These are phyloP conservation scores for Scheffersomyces titani DNA, from an alignment of 1,139 yeast species.

Conservation along the genomic window DNA sequence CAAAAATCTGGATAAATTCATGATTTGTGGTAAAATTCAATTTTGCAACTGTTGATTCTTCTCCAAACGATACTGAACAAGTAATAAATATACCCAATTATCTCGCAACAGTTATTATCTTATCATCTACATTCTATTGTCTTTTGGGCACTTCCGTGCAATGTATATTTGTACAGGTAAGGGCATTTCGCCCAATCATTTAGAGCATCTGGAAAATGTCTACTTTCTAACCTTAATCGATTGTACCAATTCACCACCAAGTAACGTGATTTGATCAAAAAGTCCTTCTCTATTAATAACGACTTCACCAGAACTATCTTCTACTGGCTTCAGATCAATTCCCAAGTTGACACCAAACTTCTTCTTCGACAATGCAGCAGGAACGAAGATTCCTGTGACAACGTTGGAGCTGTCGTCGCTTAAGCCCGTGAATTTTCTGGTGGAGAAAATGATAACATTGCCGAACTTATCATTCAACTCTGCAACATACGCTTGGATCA, in stretches of 20 bases:
- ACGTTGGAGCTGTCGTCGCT: constrained; percentile 54
- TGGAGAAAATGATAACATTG: constrained; percentile 61
- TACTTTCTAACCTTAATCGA: constrained; percentile 26
- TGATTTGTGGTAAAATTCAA: not conserved
- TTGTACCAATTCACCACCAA: constrained; percentile 71
- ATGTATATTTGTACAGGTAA: not conserved
- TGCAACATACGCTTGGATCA: constrained; percentile 52
- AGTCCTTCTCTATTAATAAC: constrained; percentile 74
- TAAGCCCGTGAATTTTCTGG: constrained; percentile 53
- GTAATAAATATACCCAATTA: no score
- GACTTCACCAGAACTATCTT: constrained; percentile 51
- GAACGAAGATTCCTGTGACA: constrained; percentile 80
- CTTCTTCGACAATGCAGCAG: constrained; percentile 54
- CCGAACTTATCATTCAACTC: constrained; percentile 60
- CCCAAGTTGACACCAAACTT: constrained; percentile 82
- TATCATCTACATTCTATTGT: not conserved
- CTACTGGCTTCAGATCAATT: constrained; percentile 68
- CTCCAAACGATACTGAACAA: no score
- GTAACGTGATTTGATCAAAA: constrained; percentile 65
- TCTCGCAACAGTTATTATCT: no score
- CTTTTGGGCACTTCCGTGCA: not conserved
- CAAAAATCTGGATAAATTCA: not conserved
- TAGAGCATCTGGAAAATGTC: not conserved
- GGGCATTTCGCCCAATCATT: not conserved
- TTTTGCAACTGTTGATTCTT: not conserved